Conservation (phyloP, 2,329 filamentous ascomycete genomes). For the Aaosphaeria pasadenensis region DNA sequence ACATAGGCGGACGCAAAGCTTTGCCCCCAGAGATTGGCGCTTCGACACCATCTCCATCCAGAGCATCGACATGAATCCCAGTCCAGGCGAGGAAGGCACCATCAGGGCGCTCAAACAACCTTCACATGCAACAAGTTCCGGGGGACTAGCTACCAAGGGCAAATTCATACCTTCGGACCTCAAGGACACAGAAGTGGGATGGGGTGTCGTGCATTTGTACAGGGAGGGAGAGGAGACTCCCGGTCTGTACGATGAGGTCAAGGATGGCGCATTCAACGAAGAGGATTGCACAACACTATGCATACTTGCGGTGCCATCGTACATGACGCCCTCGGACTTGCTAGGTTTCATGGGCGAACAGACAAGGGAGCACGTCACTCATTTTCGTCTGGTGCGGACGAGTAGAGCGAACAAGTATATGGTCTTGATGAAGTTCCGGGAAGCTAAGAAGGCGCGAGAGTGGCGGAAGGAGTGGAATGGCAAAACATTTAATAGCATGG, state of each 20-base stretch:
- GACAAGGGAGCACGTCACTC: slow-evolving; percentile 81
- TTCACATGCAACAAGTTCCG: slow-evolving; percentile 39
- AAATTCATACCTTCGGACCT: slow-evolving; percentile 69
- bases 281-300: slow-evolving; percentile 83
- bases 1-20: slow-evolving; percentile 22
- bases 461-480: slow-evolving; percentile 91
- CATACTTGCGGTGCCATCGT: slow-evolving; percentile 90
- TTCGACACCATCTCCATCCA: slow-evolving; percentile 77
- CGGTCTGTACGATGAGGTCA: slow-evolving; percentile 54
- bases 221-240: slow-evolving; percentile 75
- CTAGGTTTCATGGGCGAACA: slow-evolving; percentile 87
- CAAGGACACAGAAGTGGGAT: slow-evolving; percentile 74
- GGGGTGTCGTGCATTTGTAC: slow-evolving; percentile 93
- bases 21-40: slow-evolving; percentile 65
- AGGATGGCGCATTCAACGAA: slow-evolving; percentile 39
- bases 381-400: slow-evolving; percentile 93
- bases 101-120: slow-evolving; percentile 37
- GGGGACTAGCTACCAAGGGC: slow-evolving; percentile 77
- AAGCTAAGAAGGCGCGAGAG: slow-evolving; percentile 66
- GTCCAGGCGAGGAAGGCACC: slow-evolving; percentile 29
- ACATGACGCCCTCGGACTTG: slow-evolving; percentile 87
- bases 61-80: slow-evolving; percentile 69
- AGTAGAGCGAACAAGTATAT: slow-evolving; percentile 87
- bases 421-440: slow-evolving; percentile 90
- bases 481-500: slow-evolving; percentile 87